A percentile compares a stretch with the other conserved stretches of the same genome.
Conservation (phyloP, 164 flowering plant species). For the Umbellularia californica region DNA sequence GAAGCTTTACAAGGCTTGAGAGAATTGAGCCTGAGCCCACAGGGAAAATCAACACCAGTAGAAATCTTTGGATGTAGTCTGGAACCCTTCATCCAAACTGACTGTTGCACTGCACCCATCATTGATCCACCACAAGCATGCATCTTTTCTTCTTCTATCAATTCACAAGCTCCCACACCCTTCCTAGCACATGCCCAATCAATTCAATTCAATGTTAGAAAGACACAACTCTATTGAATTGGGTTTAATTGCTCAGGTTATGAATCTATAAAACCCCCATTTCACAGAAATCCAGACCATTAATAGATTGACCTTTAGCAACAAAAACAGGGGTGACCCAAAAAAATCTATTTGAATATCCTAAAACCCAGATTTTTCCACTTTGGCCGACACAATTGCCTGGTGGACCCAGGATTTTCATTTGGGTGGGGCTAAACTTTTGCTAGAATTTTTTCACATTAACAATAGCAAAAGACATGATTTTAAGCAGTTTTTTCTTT, state of each 20-base stretch:
- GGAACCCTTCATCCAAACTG: conserved; percentile 27
- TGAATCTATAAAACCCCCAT: neutral
- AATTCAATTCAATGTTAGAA: neutral
- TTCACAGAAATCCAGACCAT: too few relatives aligned
- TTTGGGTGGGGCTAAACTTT: too few relatives aligned
- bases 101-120: conserved; percentile 53
- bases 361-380: too few relatives aligned
- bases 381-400: too few relatives aligned
- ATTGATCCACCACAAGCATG: conserved; percentile 45
- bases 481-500: too few relatives aligned
- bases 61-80: conserved; percentile 21
- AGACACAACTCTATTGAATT: neutral
- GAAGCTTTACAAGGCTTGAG: conserved; percentile 32
- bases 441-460: too few relatives aligned
- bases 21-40: conserved; percentile 23
- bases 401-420: too few relatives aligned
- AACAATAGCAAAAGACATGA: too few relatives aligned
- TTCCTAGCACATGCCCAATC: neutral
- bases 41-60: conserved; percentile 16
- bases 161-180: neutral
- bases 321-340: too few relatives aligned
- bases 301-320: too few relatives aligned
- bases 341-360: too few relatives aligned
- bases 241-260: neutral
- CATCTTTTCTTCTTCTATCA: conserved; percentile 27